phyloP scores from a whole-genome alignment of 78 protist genomes.

The Planoprotostelium fungivorum region DNA sequence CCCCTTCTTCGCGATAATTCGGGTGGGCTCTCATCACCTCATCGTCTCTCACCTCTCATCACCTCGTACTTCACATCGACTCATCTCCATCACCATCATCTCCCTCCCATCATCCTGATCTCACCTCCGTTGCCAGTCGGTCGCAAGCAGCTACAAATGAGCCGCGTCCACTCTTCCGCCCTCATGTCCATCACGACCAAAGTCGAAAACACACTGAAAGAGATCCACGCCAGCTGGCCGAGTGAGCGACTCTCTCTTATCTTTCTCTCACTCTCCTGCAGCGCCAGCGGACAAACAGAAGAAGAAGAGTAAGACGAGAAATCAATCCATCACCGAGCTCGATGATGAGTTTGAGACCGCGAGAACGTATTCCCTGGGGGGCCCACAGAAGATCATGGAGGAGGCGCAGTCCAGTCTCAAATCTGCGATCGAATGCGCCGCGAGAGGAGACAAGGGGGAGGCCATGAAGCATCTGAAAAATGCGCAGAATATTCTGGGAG shows the following conservation, averaged over 20 bases:
- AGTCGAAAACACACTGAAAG: not conserved
- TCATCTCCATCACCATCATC: not conserved
- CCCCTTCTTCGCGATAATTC: conserved; percentile 36
- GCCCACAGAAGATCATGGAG: not conserved
- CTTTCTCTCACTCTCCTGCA: not conserved
- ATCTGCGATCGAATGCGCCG: not conserved
- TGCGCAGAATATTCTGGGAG: not conserved
- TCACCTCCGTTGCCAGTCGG: not conserved
- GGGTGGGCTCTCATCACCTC: too few relatives aligned
- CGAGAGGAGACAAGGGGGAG: not conserved
- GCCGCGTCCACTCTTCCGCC: not conserved
- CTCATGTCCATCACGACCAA: not conserved
- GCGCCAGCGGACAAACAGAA: not conserved
- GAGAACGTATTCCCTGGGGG: not conserved
- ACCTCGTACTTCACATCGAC: not conserved
- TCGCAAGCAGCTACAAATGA: not conserved
- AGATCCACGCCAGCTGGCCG: not conserved
- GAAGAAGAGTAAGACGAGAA: not conserved
- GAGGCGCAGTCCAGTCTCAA: not conserved
- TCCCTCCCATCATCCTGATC: not conserved
- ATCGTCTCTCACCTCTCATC: too few relatives aligned
- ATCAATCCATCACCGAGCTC: not conserved
- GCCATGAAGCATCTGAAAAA: not conserved
- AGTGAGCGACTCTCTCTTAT: not conserved
- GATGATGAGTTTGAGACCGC: not conserved